phyloP scores from a whole-genome alignment of 306 rosid species.

The Dalbergia cochinchinensis region DNA sequence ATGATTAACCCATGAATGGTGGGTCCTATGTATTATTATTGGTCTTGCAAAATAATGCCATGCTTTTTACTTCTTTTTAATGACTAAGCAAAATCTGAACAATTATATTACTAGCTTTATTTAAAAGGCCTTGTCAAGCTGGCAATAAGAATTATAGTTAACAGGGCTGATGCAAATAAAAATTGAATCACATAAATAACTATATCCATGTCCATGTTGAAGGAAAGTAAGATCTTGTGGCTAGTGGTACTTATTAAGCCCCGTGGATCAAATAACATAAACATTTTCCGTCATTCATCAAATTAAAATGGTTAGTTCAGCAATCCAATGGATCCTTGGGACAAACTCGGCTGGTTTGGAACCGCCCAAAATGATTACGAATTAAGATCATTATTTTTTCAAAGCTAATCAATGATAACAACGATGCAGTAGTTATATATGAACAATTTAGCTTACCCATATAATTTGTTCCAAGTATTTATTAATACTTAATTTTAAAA shows the following conservation, averaged over 20 bases:
- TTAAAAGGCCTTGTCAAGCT: neutral
- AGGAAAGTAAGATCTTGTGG: neutral
- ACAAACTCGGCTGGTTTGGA: slow-evolving; percentile 50
- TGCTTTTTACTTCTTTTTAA: neutral
- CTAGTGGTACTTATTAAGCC: slow-evolving; percentile 39
- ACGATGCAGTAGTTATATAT: slow-evolving; percentile 21
- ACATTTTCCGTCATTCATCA: neutral
- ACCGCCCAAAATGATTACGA: slow-evolving; percentile 55
- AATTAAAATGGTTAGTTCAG: slow-evolving; percentile 54
- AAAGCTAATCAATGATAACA: neutral
- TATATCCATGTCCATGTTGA: neutral
- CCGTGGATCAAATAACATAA: slow-evolving; percentile 32
- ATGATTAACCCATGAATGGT: neutral
- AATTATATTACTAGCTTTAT: neutral
- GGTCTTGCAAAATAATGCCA: neutral
- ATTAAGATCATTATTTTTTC: neutral
- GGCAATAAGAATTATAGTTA: neutral
- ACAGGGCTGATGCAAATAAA: slow-evolving; percentile 24
- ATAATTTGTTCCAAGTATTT: slow-evolving; percentile 25
- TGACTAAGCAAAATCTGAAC: neutral
- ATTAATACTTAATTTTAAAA: neutral
- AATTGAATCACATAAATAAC: neutral
- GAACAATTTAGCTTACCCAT: slow-evolving; percentile 20
- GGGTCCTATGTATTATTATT: slow-evolving; percentile 4
- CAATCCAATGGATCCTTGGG: slow-evolving; percentile 43